phyloP scores from a whole-genome alignment of 805 yeast genomes.

The Yarrowia sp. region DNA sequence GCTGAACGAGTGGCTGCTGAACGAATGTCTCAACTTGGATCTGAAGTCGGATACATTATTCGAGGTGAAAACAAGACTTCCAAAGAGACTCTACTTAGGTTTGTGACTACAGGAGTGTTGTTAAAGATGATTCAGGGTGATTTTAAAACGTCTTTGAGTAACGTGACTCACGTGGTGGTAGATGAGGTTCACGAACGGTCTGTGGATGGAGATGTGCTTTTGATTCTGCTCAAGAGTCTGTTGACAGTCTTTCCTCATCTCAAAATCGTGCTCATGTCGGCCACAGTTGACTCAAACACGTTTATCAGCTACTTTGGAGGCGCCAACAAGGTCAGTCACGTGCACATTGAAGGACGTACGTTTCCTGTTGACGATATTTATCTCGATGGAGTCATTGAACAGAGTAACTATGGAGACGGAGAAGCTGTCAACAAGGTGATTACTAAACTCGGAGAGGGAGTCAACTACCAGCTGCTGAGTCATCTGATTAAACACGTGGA shows the following conservation, averaged over 20 bases:
- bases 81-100: slow-evolving; percentile 64
- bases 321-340: slow-evolving; percentile 46
- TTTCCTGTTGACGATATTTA: slow-evolving; percentile 81
- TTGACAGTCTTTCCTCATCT: slow-evolving; percentile 47
- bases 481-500: slow-evolving; percentile 55
- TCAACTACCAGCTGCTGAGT: slow-evolving; percentile 71
- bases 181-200: slow-evolving; percentile 98
- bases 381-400: slow-evolving; percentile 60
- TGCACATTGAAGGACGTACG: slow-evolving; percentile 89
- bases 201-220: slow-evolving; percentile 79
- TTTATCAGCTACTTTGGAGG: slow-evolving; percentile 65
- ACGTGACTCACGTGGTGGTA: slow-evolving; percentile 67
- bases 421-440: slow-evolving; percentile 37
- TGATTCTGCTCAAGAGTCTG: slow-evolving; percentile 69
- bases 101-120: slow-evolving; percentile 90
- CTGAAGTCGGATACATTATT: slow-evolving; percentile 83
- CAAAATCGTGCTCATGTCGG: slow-evolving; percentile 83
- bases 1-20: slow-evolving; percentile 92
- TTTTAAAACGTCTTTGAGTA: slow-evolving; percentile 37
- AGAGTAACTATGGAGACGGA: slow-evolving; percentile 22
- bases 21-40: slow-evolving; percentile 59
- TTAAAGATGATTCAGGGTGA: slow-evolving; percentile 74
- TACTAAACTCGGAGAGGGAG: slow-evolving; percentile 38
- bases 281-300: slow-evolving; percentile 73
- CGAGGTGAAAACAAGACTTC: slow-evolving; percentile 79